Evolutionary conservation across 805 yeast species (phyloP).

Genomic region (Millerozyma miso): DNA sequence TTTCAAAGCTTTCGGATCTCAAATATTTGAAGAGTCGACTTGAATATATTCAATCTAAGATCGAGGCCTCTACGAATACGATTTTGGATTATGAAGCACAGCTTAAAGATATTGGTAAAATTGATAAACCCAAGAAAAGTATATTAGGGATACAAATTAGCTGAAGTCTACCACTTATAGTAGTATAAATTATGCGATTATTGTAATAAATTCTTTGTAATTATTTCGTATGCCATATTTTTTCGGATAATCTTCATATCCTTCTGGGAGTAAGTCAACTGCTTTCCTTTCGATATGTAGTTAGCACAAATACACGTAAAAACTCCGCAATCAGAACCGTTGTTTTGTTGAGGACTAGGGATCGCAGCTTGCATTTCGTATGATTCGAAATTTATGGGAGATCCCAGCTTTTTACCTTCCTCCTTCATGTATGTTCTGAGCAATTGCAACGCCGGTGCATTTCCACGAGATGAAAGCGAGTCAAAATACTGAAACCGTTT

Average conservation of each 20-base stretch:
- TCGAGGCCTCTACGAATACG: constrained; percentile 53
- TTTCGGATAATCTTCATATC: constrained; percentile 70
- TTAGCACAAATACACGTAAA: constrained; percentile 79
- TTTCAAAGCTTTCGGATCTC: constrained; percentile 48
- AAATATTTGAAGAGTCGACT: constrained; percentile 59
- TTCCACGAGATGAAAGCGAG: constrained; percentile 55
- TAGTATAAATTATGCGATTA: constrained; percentile 2
- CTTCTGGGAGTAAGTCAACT: constrained; percentile 53
- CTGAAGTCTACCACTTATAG: background rate
- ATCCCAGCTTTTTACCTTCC: constrained; percentile 57
- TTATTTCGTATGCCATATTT: constrained; percentile 62
- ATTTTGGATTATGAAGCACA: constrained; percentile 26
- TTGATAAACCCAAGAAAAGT: constrained; percentile 6
- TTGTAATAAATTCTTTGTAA: constrained; percentile 27
- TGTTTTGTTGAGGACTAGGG: constrained; percentile 73
- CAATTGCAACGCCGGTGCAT: constrained; percentile 36
- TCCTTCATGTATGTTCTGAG: constrained; percentile 59
- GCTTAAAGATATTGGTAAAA: constrained; percentile 17
- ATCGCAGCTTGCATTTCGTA: constrained; percentile 23
- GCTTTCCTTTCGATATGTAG: constrained; percentile 48
- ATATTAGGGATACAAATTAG: constrained; percentile 9
- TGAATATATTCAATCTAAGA: constrained; percentile 63
- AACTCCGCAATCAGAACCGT: constrained; percentile 95
- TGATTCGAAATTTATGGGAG: constrained; percentile 11
- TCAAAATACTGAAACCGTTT: constrained; percentile 69